Conservation (phyloP, 2,329 filamentous ascomycete species). For the Alternaria hordeiaustralica region DNA sequence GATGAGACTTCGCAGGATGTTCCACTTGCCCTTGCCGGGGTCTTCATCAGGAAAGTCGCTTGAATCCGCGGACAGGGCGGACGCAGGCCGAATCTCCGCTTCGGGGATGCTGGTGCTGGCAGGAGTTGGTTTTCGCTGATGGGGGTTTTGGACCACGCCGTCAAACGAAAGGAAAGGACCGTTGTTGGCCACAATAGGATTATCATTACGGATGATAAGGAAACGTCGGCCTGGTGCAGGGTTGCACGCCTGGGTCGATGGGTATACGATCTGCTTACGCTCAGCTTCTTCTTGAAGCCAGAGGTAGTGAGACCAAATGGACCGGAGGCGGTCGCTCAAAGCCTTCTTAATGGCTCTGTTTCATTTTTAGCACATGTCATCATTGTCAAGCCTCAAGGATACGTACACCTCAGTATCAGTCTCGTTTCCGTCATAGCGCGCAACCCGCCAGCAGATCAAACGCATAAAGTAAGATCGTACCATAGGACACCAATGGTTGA, state of each 20-base stretch:
- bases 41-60: slow-evolving; percentile 45
- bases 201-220: slow-evolving; percentile 86
- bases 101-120: slow-evolving; percentile 29
- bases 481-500: slow-evolving; percentile 97
- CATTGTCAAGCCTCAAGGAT: background rate
- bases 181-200: slow-evolving; percentile 58
- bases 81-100: slow-evolving; percentile 36
- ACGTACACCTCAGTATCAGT: slow-evolving; percentile 72
- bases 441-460: slow-evolving; percentile 86
- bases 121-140: slow-evolving; percentile 43
- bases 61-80: slow-evolving; percentile 39
- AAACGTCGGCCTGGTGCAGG: slow-evolving; percentile 86
- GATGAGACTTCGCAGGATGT: slow-evolving; percentile 69
- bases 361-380: slow-evolving; percentile 19
- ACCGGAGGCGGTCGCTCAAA: slow-evolving; percentile 71
- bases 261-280: slow-evolving; percentile 60
- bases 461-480: slow-evolving; percentile 92
- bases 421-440: slow-evolving; percentile 72
- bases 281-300: slow-evolving; percentile 74
- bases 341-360: slow-evolving; percentile 71
- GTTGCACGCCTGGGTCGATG: slow-evolving; percentile 81
- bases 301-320: slow-evolving; percentile 80
- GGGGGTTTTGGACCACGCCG: slow-evolving; percentile 57
- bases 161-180: slow-evolving; percentile 69
- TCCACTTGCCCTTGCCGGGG: slow-evolving; percentile 65